Conservation (phyloP, 257 asterid genomes). For the Anisodus tanguticus region DNA sequence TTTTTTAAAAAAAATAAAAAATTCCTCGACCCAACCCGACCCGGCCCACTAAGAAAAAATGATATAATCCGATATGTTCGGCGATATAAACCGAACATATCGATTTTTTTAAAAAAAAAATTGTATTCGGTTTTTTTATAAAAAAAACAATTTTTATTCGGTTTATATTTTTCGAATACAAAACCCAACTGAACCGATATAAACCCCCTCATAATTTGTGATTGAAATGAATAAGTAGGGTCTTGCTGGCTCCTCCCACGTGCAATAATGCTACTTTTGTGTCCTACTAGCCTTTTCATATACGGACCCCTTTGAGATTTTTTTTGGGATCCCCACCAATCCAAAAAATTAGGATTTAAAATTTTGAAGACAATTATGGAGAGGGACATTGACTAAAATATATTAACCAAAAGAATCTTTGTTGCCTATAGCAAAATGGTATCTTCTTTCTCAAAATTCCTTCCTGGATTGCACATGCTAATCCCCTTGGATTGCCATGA, state of each 20-base stretch:
- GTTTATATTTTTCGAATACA: no score
- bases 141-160: no score
- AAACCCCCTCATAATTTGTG: background rate
- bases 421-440: slow-evolving; percentile 42
- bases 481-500: slow-evolving; percentile 23
- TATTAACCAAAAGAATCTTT: slow-evolving; percentile 52
- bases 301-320: slow-evolving; percentile 52
- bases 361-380: slow-evolving; percentile 32
- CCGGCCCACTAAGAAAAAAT: no score
- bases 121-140: no score
- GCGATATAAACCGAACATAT: no score
- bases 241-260: slow-evolving; percentile 60
- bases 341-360: slow-evolving; percentile 28
- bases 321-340: slow-evolving; percentile 53
- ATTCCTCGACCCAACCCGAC: no score
- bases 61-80: no score
- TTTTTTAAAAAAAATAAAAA: no score
- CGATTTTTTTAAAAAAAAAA: no score
- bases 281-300: slow-evolving; percentile 41
- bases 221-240: slow-evolving; percentile 40
- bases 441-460: slow-evolving; percentile 44
- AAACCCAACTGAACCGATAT: no score
- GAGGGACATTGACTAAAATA: slow-evolving; percentile 39
- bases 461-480: slow-evolving; percentile 59
- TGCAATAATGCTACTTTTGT: slow-evolving; percentile 53